Evolutionary conservation across 257 asterid genomes (phyloP).

Genomic region (Solanum pinnatisectum): DNA sequence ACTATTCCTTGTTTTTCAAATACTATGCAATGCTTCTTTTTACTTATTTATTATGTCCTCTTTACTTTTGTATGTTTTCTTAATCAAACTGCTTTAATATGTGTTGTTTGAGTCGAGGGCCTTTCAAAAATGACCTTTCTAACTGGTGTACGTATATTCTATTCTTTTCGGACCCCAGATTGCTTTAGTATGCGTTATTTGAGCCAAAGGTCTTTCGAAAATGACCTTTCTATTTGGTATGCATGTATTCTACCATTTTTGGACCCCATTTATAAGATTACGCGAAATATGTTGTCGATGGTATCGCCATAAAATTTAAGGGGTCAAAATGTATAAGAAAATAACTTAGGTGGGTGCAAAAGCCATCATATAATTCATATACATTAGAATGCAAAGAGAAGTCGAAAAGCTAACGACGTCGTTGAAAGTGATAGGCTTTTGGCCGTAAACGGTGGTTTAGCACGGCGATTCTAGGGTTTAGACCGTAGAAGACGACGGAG

Average conservation of each 20-base stretch:
- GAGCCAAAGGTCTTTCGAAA: neutral
- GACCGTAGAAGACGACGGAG: neutral
- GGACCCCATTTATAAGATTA: constrained; percentile 19
- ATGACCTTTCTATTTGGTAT: neutral
- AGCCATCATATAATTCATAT: neutral
- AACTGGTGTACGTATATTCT: neutral
- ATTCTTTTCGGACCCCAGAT: neutral
- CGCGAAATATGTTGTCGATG: neutral
- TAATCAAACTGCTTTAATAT: neutral
- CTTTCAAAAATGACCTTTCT: neutral
- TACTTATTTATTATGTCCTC: neutral
- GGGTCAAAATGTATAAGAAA: neutral
- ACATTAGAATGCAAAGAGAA: neutral
- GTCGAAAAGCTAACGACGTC: neutral
- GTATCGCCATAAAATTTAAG: neutral
- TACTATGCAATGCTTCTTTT: neutral
- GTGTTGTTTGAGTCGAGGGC: neutral
- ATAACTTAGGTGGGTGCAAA: neutral
- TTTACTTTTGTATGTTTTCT: neutral
- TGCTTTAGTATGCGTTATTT: neutral
- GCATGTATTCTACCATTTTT: neutral
- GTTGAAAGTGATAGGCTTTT: neutral
- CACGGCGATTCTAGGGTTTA: neutral
- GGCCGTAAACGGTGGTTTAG: neutral
- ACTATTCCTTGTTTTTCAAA: neutral